Evolutionary conservation across 225 moss, liverwort and hornwort species (phyloP), one percentile per base, ranked within the genome.

Genomic region (Polytrichum commune): DNA sequence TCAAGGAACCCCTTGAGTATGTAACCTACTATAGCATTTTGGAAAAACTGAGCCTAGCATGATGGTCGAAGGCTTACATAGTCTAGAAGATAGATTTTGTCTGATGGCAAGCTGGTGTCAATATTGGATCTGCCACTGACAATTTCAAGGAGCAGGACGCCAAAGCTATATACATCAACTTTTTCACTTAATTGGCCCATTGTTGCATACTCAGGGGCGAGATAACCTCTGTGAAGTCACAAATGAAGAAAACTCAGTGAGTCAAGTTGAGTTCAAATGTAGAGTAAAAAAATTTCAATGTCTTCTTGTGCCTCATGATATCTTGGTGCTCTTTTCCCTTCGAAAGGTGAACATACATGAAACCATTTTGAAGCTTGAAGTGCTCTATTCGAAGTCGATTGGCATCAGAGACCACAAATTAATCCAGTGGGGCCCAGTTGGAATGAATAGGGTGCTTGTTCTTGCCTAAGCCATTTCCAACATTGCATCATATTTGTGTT

Each of bases 161-260:
- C 85, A 67, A 79, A 85, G 72, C 85, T 85, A 66, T 82, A 85
- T 0, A 82, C 82, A 63, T 85, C 85, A 19, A 82, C 85, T 79
- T 85, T 85, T 63, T 82, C 79, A 0, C 79, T 85, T 0, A 85
- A 64, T 66, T 85, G 85, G 38, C 85, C 85, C 29, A 82, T 27
- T 0, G 82, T 85, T 29, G 85, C 85, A 60, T 85, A 85, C 20
- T 85, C 85, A 1, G 85, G 85, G 2, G 85, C 85, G 30, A 85
- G 35, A 63, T 85, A 85, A 1, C 85, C 85, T 82, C 85, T 85
- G 76, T 71, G 1, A 65, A 26, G 7, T 38, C 19, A 66, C 10
- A 66, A 8, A 20, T 58, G 22, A 58, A 58, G n/a, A 13, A 22
- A 58, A 20, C 24, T 6, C 58, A 58, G 24, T 58, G n/a, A 58